Evolutionary conservation across 2,329 filamentous ascomycete species (phyloP).

Genomic region (Didymella exigua): DNA sequence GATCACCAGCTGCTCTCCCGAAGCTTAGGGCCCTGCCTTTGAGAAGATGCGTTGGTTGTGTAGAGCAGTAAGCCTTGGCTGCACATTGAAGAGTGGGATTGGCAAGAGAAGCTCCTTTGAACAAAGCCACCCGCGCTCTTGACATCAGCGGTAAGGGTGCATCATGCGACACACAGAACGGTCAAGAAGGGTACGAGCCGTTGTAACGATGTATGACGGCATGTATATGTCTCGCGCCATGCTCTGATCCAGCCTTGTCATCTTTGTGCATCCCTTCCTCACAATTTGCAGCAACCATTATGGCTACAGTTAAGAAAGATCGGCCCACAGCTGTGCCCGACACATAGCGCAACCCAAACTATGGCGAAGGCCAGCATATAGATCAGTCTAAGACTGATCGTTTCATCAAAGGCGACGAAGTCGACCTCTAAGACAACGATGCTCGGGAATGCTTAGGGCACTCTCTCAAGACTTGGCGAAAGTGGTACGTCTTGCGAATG

Average conservation of each 20-base stretch:
- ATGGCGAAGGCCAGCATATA: conserved; percentile 22
- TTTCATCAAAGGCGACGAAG: conserved; percentile 35
- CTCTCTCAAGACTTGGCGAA: conserved; percentile 54
- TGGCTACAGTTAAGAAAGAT: conserved; percentile 18
- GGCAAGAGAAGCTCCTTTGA: conserved; percentile 19
- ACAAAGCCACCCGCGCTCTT: conserved; percentile 22
- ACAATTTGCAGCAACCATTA: background rate
- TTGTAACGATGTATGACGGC: background rate
- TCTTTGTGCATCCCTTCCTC: background rate
- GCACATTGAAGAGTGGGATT: conserved; percentile 15
- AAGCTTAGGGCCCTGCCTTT: background rate
- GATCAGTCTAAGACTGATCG: conserved; percentile 28
- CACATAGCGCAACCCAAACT: conserved; percentile 29
- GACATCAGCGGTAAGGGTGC: conserved; percentile 20
- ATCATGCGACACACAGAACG: conserved; percentile 1
- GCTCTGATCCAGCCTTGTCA: background rate
- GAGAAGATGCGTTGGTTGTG: conserved; percentile 22
- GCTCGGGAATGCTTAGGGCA: conserved; percentile 53
- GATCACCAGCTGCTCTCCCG: background rate
- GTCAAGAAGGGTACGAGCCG: background rate
- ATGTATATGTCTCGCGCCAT: background rate
- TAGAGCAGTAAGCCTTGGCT: conserved; percentile 13
- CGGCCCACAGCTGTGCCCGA: conserved; percentile 31
- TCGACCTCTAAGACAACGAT: conserved; percentile 48
- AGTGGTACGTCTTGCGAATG: conserved; percentile 37